Evolutionary conservation across 257 asterid species (phyloP), one percentile per base, ranked within the genome.

Genomic region (Oldenlandia corymbosa): DNA sequence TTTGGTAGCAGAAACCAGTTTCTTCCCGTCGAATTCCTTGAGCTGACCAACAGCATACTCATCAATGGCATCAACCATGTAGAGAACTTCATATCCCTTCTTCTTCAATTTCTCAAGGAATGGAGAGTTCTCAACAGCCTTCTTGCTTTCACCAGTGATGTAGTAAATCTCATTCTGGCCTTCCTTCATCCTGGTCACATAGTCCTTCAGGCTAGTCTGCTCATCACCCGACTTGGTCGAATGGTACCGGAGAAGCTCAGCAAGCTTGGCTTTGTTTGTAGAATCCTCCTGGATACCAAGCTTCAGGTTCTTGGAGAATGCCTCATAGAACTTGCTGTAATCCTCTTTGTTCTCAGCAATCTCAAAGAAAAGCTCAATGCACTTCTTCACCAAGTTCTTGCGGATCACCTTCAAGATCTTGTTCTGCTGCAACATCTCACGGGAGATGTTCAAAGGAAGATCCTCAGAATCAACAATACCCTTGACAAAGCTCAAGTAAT

Each of bases 291-390:
- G 85, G 71, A 83, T 82, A 12, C 88, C 88, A 17, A 82, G 83
- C 76, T 82, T 82, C n/a, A 82, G 69, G n/a, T n/a, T n/a, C n/a
- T n/a, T n/a, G n/a, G n/a, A n/a, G n/a, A n/a, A n/a, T n/a, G n/a
- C n/a, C n/a, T 82, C 87, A 1, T 82, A 82, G 50, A 82, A 82
- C 60, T 82, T 82, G 73, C 70, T 70, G 68, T 82, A 78, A n/a
- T 83, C 85, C 37, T 83, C 88, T 69, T 83, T 79, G 72, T 83
- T 83, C 77, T 78, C 88, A n/a, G 88, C 88, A 36, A 83, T 71
- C 64, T 83, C 85, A 60, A 77, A 80, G 82, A 83, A 75, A 5
- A 83, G 78, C 76, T 83, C 88, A 24, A 83, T 47, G 62, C 88
- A 83, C 72, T 83, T 83, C 80, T 83, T 83, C 12, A 83, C 88